These are phyloP conservation scores for Vitis cinerea DNA, from an alignment of 164 flowering plant genomes.

Conservation along the genomic window DNA sequence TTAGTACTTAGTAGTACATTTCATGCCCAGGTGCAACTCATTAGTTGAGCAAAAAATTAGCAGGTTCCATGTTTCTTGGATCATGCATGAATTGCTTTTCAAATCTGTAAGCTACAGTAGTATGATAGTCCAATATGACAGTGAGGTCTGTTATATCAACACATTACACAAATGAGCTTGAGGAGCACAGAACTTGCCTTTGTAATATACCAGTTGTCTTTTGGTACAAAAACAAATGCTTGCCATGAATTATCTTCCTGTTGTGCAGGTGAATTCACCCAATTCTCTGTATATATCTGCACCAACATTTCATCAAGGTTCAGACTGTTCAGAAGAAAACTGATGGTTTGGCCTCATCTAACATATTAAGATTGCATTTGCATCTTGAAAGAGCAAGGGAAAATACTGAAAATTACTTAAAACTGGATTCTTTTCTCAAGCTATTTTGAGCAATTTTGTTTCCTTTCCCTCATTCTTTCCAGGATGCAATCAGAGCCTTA, in stretches of 20 bases:
- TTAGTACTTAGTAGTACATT: too few species aligned
- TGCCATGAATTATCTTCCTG: constrained; percentile 97
- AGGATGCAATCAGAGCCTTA: not conserved
- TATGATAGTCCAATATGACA: not conserved
- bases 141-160: not conserved
- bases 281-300: constrained; percentile 97
- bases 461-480: not conserved
- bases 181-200: constrained; percentile 52
- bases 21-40: too few species aligned
- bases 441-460: not conserved
- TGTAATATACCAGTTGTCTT: constrained; percentile 80
- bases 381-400: too few species aligned
- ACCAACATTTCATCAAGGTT: constrained; percentile 6
- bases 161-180: not conserved
- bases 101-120: too few species aligned
- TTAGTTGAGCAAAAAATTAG: too few species aligned
- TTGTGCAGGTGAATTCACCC: constrained; percentile 96
- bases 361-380: too few species aligned
- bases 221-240: constrained; percentile 81
- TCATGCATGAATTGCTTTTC: too few species aligned
- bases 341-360: too few species aligned
- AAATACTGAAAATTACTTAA: too few species aligned
- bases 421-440: not conserved
- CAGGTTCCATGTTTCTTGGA: too few species aligned
- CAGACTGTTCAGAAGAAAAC: not conserved